A percentile compares a stretch with the other conserved stretches of the same genome.
phyloP scores from a whole-genome alignment of 495 filamentous ascomycete species.

The Xylaria curta region DNA sequence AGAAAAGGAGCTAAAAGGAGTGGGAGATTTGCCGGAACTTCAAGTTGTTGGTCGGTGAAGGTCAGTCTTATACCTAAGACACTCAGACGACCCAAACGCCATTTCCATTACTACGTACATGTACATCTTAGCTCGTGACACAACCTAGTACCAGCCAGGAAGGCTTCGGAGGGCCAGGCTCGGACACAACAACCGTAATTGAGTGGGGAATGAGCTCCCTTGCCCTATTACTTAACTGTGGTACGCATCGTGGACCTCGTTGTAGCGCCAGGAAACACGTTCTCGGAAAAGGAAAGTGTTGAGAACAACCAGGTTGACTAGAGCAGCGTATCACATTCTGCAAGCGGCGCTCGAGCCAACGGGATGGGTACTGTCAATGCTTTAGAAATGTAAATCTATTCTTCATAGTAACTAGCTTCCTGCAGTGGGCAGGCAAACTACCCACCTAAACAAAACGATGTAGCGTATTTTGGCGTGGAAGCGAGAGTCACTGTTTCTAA shows the following conservation, averaged over 20 bases:
- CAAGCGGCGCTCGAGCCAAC: not conserved
- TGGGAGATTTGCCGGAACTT: slow-evolving; percentile 16
- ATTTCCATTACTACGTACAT: slow-evolving; percentile 2
- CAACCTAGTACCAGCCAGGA: slow-evolving; percentile 19
- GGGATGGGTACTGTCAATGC: slow-evolving; percentile 10
- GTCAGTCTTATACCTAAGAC: slow-evolving; percentile 11
- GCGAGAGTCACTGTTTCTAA: not conserved
- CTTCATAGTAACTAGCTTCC: slow-evolving; percentile 19
- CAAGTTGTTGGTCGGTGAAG: slow-evolving; percentile 18
- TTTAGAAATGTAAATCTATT: slow-evolving; percentile 17
- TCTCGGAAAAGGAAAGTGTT: not conserved
- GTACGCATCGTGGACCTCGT: slow-evolving; percentile 14
- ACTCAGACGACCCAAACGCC: not conserved
- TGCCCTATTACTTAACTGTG: not conserved
- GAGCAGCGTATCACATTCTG: slow-evolving; percentile 3
- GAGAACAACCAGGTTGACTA: not conserved
- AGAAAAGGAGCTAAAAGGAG: slow-evolving; percentile 6
- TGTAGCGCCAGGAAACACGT: slow-evolving; percentile 11
- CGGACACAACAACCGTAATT: slow-evolving; percentile 5
- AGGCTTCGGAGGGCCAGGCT: slow-evolving; percentile 12
- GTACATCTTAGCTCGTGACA: slow-evolving; percentile 14
- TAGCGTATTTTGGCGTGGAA: slow-evolving; percentile 1
- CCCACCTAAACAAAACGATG: not conserved
- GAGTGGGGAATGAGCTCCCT: slow-evolving; percentile 14
- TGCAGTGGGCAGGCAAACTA: slow-evolving; percentile 14